These are phyloP conservation scores for Magnaporthiopsis rhizophila DNA, from an alignment of 2,329 filamentous ascomycete species.

Conservation along the genomic window DNA sequence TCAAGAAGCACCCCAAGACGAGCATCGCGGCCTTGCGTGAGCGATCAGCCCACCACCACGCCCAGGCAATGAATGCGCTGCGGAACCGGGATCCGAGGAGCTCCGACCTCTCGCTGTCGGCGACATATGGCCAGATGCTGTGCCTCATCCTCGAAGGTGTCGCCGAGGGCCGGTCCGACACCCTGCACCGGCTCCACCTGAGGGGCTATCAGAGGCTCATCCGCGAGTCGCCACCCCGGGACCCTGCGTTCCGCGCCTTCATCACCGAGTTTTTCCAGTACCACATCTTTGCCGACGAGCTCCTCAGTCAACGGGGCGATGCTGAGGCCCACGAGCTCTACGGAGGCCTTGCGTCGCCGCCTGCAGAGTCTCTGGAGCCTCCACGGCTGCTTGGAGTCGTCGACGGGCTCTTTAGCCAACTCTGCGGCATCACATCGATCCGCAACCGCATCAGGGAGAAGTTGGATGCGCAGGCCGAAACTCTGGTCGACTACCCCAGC, in stretches of 20 bases:
- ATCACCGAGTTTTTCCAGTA: conserved; percentile 80
- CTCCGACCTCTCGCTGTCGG: conserved; percentile 32
- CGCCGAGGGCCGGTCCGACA: conserved; percentile 47
- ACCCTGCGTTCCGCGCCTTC: conserved; percentile 57
- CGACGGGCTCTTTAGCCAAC: conserved; percentile 71
- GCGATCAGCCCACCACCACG: conserved; percentile 48
- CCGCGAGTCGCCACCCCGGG: conserved; percentile 48
- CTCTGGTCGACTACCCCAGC: conserved; percentile 64
- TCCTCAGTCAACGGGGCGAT: conserved; percentile 20
- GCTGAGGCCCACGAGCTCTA: conserved; percentile 26
- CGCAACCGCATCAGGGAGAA: conserved; percentile 66
- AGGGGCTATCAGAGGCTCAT: conserved; percentile 67
- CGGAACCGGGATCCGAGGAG: conserved; percentile 4
- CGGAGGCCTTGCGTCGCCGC: conserved; percentile 15
- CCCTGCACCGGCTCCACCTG: conserved; percentile 74
- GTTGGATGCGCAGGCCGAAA: conserved; percentile 53
- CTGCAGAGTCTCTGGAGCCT: conserved; percentile 7
- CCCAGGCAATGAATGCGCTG: conserved; percentile 38
- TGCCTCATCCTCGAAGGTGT: conserved; percentile 52
- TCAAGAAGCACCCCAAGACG: conserved; percentile 40
- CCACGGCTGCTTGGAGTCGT: conserved; percentile 68
- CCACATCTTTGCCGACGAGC: conserved; percentile 60
- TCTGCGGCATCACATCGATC: conserved; percentile 71
- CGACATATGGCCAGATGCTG: conserved; percentile 55
- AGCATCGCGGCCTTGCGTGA: conserved; percentile 37